phyloP scores from a whole-genome alignment of 1,139 yeast genomes.

The Spencermartinsiella ligniputridi region DNA sequence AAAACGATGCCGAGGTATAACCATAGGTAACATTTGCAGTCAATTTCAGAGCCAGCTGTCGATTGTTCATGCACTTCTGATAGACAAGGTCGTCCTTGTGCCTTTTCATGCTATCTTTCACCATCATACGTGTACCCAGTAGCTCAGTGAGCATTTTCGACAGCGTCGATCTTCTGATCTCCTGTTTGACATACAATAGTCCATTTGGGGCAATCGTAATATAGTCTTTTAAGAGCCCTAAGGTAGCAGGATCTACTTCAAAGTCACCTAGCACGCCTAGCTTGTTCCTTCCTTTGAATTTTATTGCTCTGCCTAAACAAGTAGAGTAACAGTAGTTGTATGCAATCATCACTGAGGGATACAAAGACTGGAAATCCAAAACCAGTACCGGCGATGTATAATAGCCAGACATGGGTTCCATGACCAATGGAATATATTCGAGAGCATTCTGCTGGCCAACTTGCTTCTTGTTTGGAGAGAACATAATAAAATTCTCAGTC shows the following conservation, averaged over 20 bases:
- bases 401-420: constrained; percentile 85
- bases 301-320: constrained; percentile 65
- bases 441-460: constrained; percentile 83
- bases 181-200: constrained; percentile 61
- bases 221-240: constrained; percentile 48
- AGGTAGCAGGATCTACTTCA: constrained; percentile 52
- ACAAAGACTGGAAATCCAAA: constrained; percentile 86
- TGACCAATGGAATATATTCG: constrained; percentile 81
- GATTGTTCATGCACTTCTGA: constrained; percentile 58
- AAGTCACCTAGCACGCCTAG: constrained; percentile 49
- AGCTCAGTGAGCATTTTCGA: constrained; percentile 84
- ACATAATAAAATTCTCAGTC: constrained; percentile 62
- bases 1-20: constrained; percentile 87
- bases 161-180: constrained; percentile 64
- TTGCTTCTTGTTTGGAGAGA: constrained; percentile 76
- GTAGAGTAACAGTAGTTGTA: constrained; percentile 92
- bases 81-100: constrained; percentile 41
- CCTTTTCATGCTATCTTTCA: constrained; percentile 66
- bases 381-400: constrained; percentile 89
- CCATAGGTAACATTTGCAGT: constrained; percentile 97
- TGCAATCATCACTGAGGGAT: constrained; percentile 90
- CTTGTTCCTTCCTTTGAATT: constrained; percentile 43
- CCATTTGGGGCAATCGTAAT: constrained; percentile 84
- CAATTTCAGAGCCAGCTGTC: constrained; percentile 82
- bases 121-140: constrained; percentile 70